Conservation (phyloP, 2,329 filamentous ascomycete species). For the Podosphaera fusca region DNA sequence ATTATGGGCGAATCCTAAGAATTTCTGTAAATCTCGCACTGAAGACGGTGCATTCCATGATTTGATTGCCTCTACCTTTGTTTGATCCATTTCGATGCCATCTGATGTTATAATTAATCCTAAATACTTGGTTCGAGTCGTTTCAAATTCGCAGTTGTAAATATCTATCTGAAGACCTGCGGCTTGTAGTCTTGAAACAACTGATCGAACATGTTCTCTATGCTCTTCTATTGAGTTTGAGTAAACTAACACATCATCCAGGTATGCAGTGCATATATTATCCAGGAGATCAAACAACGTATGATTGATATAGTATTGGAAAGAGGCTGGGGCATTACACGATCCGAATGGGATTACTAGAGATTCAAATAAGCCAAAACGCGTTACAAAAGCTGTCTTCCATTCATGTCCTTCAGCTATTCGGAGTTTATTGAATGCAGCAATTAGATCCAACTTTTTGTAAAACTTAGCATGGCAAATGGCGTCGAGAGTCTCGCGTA, state of each 20-base stretch:
- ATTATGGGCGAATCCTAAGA: background rate
- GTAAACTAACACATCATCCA: constrained; percentile 2
- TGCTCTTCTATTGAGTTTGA: background rate
- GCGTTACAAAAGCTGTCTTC: background rate
- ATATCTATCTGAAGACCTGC: constrained; percentile 1
- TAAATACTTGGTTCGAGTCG: constrained; percentile 1
- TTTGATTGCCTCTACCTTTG: background rate
- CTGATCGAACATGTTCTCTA: constrained; percentile 1
- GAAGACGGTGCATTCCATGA: background rate
- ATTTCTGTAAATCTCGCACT: background rate
- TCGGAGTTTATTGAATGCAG: background rate
- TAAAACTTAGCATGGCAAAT: background rate
- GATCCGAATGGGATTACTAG: background rate
- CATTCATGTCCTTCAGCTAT: background rate
- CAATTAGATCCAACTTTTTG: background rate
- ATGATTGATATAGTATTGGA: constrained; percentile 2
- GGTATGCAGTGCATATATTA: background rate
- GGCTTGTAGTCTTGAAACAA: constrained; percentile 1
- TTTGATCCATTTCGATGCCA: background rate
- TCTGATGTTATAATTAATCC: background rate
- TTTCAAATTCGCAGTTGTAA: constrained; percentile 1
- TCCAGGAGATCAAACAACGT: background rate
- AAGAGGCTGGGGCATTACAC: background rate
- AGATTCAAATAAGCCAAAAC: background rate
- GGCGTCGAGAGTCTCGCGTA: background rate